These are phyloP conservation scores for Blastobotrys robertii DNA, from an alignment of 805 yeast genomes.

Conservation along the genomic window DNA sequence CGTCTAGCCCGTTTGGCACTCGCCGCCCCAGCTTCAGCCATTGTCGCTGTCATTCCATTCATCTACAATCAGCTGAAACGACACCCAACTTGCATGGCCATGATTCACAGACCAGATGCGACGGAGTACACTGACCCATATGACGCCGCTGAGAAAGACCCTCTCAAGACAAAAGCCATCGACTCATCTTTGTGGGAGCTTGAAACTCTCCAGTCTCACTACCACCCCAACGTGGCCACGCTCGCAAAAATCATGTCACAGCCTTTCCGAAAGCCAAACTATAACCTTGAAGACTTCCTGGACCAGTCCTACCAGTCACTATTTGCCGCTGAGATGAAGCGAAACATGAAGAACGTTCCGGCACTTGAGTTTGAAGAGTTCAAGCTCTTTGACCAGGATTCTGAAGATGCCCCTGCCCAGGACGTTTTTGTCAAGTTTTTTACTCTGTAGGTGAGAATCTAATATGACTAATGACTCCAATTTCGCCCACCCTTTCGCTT, in stretches of 20 bases:
- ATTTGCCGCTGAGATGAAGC: conserved; percentile 39
- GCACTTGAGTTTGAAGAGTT: conserved; percentile 52
- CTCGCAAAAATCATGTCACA: conserved; percentile 81
- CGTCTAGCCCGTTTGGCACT: conserved; percentile 64
- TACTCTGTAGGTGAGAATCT: too few relatives aligned
- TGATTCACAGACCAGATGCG: conserved; percentile 48
- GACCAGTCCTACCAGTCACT: conserved; percentile 79
- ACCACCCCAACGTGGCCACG: conserved; percentile 92
- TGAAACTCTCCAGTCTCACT: conserved; percentile 68
- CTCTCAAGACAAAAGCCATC: conserved; percentile 68
- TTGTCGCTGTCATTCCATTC: conserved; percentile 82
- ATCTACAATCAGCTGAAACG: conserved; percentile 78
- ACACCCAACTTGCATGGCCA: conserved; percentile 89
- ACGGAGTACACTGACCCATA: conserved; percentile 55
- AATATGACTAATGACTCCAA: too few relatives aligned
- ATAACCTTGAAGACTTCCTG: conserved; percentile 87
- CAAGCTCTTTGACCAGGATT: background rate
- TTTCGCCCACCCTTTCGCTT: too few relatives aligned
- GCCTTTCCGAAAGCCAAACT: conserved; percentile 79
- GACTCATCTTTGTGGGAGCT: conserved; percentile 90
- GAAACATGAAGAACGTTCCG: conserved; percentile 33
- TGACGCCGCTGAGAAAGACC: conserved; percentile 54
- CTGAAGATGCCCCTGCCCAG: conserved; percentile 3
- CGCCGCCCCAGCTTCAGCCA: conserved; percentile 78
- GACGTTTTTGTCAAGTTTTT: too few relatives aligned